Percentiles rank a stretch among this genome's conserved stretches.
Evolutionary conservation across 192 early-diverging fungal species (phyloP).

Genomic region (Coemansia sp.): DNA sequence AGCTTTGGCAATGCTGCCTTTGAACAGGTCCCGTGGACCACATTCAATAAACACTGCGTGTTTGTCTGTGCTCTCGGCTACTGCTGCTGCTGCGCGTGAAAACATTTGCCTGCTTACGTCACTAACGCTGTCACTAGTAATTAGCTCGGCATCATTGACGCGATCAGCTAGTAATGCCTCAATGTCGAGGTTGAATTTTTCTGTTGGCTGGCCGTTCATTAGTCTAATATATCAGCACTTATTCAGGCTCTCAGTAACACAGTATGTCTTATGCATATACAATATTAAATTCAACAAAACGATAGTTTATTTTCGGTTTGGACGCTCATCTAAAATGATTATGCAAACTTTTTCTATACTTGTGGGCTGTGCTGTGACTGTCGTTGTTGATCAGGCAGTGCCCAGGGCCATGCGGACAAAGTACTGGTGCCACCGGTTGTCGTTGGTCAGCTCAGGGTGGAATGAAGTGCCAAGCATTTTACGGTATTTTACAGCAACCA

Average conservation of each 20-base stretch:
- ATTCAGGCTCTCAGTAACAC: too few species aligned
- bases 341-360: too few species aligned
- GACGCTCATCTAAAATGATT: too few species aligned
- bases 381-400: neutral
- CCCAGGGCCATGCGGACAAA: slow-evolving; percentile 62
- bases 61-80: neutral
- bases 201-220: neutral
- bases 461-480: slow-evolving; percentile 89
- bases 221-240: neutral
- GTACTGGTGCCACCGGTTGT: slow-evolving; percentile 84
- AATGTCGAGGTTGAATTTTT: slow-evolving; percentile 15
- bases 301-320: too few species aligned
- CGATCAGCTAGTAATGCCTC: slow-evolving; percentile 37
- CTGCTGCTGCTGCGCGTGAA: slow-evolving; percentile 17
- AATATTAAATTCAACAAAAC: too few species aligned
- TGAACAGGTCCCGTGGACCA: slow-evolving; percentile 17
- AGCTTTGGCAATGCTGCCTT: slow-evolving; percentile 9
- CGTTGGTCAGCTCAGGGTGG: slow-evolving; percentile 93
- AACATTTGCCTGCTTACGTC: slow-evolving; percentile 24
- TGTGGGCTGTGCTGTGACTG: too few species aligned
- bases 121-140: slow-evolving; percentile 11
- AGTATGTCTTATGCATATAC: too few species aligned
- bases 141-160: slow-evolving; percentile 31
- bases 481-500: slow-evolving; percentile 90
- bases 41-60: slow-evolving; percentile 40